Percentiles rank a stretch among this genome's conserved stretches.
These are phyloP conservation scores for Chlorella vulgaris DNA, from an alignment of 139 green algal species.

Conservation along the genomic window DNA sequence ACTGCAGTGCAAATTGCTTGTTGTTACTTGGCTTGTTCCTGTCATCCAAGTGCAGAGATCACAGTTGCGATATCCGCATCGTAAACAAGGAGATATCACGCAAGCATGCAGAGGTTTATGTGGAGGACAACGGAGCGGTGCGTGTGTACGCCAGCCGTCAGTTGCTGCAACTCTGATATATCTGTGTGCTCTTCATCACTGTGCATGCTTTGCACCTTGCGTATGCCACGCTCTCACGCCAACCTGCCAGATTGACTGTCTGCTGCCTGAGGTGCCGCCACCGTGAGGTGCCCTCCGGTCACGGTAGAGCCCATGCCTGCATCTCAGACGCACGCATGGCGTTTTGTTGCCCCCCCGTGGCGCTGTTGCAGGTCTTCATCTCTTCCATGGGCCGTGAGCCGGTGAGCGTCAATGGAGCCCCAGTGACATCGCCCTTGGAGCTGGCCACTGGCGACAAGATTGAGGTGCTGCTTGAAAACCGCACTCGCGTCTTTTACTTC, in stretches of 20 bases:
- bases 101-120: slow-evolving; percentile 51
- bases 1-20: not conserved
- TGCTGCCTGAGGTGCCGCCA: not conserved
- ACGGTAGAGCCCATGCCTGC: no score
- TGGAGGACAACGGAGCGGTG: slow-evolving; percentile 42
- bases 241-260: not conserved
- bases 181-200: no score
- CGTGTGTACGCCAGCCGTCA: not conserved
- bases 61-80: slow-evolving; percentile 55
- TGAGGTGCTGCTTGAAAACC: slow-evolving; percentile 54
- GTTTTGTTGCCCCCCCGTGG: not conserved
- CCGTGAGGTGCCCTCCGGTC: no score
- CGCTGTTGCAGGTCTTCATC: slow-evolving; percentile 54
- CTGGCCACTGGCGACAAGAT: slow-evolving; percentile 53
- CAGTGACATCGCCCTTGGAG: slow-evolving; percentile 35
- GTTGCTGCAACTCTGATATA: no score
- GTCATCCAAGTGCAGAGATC: slow-evolving; percentile 38
- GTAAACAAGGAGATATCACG: slow-evolving; percentile 51
- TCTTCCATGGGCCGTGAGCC: slow-evolving; percentile 49
- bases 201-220: no score
- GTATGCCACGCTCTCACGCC: not conserved
- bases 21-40: not conserved
- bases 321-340: not conserved
- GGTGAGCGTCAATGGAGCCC: slow-evolving; percentile 44
- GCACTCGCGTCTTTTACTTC: slow-evolving; percentile 47